These are phyloP conservation scores for Cystoisospora suis DNA, from an alignment of 169 alveolate species.

Conservation along the genomic window DNA sequence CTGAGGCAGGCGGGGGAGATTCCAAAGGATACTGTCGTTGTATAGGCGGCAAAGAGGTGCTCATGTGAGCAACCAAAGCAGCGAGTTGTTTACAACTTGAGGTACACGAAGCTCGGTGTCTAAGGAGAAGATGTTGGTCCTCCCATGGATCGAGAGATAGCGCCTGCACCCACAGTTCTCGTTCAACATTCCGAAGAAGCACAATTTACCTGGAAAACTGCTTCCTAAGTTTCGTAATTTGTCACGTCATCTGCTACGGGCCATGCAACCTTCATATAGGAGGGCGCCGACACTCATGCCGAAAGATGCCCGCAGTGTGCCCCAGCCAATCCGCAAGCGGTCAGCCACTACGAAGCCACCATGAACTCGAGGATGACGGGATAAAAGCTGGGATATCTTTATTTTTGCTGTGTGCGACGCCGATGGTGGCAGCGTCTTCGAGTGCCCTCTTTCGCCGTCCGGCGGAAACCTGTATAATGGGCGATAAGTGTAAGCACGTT, in stretches of 20 bases:
- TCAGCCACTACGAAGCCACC: not conserved
- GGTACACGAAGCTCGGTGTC: not conserved
- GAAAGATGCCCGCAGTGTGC: constrained; percentile 47
- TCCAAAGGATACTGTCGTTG: no score
- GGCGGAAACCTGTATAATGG: no score
- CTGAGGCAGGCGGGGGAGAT: no score
- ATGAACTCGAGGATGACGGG: not conserved
- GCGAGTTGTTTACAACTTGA: not conserved
- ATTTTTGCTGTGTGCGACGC: no score
- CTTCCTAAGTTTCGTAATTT: no score
- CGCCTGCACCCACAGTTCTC: not conserved
- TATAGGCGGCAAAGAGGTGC: no score
- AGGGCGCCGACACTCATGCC: constrained; percentile 55
- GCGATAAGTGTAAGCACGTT: no score
- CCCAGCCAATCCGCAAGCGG: constrained; percentile 63
- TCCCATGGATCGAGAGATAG: not conserved
- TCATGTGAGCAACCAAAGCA: not conserved
- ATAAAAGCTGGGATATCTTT: no score
- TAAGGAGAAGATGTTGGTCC: not conserved
- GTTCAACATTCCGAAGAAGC: not conserved
- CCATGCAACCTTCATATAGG: constrained; percentile 31
- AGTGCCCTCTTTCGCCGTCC: no score
- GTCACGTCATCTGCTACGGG: not conserved
- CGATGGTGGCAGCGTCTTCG: no score
- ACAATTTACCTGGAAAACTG: not conserved